A percentile compares a stretch with the other conserved stretches of the same genome.
These are phyloP conservation scores for Raphanus hybrid DNA, from an alignment of 441 rosid species.

Conservation along the genomic window DNA sequence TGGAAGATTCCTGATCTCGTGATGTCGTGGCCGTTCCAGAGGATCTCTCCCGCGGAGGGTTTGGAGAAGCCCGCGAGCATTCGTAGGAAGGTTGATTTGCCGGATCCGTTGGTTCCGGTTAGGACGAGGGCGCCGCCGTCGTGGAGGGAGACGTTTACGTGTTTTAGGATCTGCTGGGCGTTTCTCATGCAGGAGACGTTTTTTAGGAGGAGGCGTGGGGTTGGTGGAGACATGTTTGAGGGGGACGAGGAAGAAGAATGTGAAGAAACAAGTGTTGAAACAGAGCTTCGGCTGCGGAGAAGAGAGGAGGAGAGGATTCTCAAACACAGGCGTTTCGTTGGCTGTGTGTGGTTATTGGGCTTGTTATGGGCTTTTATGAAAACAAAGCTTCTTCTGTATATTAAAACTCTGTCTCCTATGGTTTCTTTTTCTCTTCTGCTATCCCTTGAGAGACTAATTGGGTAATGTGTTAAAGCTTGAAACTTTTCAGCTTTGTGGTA, in stretches of 20 bases:
- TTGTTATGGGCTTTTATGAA: background rate
- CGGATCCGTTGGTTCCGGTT: conserved; percentile 7
- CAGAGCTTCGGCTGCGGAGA: too few relatives aligned
- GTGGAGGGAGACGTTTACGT: conserved; percentile 68
- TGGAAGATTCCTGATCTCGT: conserved; percentile 80
- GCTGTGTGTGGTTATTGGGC: background rate
- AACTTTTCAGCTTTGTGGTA: background rate
- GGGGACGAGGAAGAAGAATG: background rate
- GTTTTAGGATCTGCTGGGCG: conserved; percentile 58
- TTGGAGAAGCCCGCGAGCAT: conserved; percentile 16
- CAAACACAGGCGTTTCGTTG: too few relatives aligned
- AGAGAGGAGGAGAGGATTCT: too few relatives aligned
- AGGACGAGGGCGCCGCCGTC: conserved; percentile 1
- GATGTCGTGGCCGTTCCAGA: conserved; percentile 89
- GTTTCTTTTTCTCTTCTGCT: background rate
- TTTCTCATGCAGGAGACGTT: background rate
- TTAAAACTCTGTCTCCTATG: background rate
- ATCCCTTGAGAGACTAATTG: background rate
- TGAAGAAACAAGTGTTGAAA: background rate
- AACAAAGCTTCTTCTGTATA: background rate
- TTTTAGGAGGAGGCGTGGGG: background rate
- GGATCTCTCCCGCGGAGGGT: conserved; percentile 88
- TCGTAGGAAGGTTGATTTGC: background rate
- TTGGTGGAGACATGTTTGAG: conserved; percentile 20
- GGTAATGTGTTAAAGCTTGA: background rate